Base-by-base conservation (phyloP, 352 stramenopile genomes). In the Phytophthora palmivora region DNA sequence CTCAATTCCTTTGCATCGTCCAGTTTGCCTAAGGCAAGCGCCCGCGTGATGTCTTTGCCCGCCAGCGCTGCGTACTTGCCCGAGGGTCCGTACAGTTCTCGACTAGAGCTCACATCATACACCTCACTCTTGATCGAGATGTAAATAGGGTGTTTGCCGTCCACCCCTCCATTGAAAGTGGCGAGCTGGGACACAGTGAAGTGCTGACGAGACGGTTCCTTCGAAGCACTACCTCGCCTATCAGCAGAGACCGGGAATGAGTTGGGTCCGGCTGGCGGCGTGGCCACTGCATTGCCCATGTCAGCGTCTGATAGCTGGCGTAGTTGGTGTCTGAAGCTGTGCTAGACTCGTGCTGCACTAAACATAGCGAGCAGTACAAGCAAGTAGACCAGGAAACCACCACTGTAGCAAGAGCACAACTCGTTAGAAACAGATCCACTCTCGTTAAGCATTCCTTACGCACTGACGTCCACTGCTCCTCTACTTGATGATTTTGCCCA, bases 71-170 rank as follows among this genome's bases (percentile, higher is more conserved):
- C 74, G 58, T 97, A 96, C 10, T 79, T 75, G 18, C 94, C 94
- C n/a, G 76, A 82, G 7, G 87, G 82, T 28, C 94, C 95, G 66
- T 98, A 99, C 62, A 96, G 85, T 41, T 97, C 79, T 21, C 78
- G 58, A 55, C 87, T 91, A 16, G 78, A 74, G 21, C 76, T 95
- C 21, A 98, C 94, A 75, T 99, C 94, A 79, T 97, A 99, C 2
- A 99, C 89, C 14, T 92, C 93, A 21, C 94, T 94, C 55, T 84
- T 76, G 5, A 98, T 52, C 6, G 91, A 91, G 4, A 98, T 77
- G 74, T 98, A 98, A 12, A 98, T 89, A 10, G 87, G 84, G 18
- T 91, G 92, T 24, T 81, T 62, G 67, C 85, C 56, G 9, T 67
- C 79, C 2, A 24, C 44, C 21, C 16, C 41, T 14, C 93, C 94